Base-by-base conservation (phyloP, 176 grass and related monocot genomes). In the Thinopyrum elongatum region DNA sequence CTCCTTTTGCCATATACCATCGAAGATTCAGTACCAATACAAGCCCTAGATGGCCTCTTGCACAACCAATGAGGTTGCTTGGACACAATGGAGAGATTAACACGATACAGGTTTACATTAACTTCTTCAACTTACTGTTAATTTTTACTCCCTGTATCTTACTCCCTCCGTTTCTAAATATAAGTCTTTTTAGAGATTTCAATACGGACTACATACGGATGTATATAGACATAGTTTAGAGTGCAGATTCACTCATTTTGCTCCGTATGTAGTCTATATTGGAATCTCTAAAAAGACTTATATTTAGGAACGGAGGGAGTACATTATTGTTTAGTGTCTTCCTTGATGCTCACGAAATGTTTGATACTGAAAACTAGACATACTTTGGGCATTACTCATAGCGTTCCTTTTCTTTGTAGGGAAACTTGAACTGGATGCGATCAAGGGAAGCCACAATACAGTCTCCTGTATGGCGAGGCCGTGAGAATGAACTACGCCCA, bases 41-140 rank as follows among this genome's bases (percentile, higher is more conserved):
- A 59, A 99, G 82, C 76, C 97, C 97, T 78, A 92, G 97, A 82
- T 99, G 97, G 97, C 94, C 97, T 85, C 94, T 99, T 93, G 97
- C 97, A 25, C 97, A 99, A 86, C 97, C 97, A 65, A 99, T 99
- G 97, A 93, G 97, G 78, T 87, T 99, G 57, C 92, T 99, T 85
- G 97, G 97, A 83, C 97, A 99, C 88, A 99, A 99, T 70, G 97
- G 97, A 90, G 97, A 99, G 80, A 99, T 99, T 72, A 99, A 99
- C 82, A 99, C 97, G 65, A 99, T 99, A 92, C 97, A 99, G 94
- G 97, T 99, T 84, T 65, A 55, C 62, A 79, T 81, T 51, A 63
- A 79, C 82, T 64, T 85, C 15, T 63, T 82, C 16, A 80, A 39
- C 55, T 55, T 77, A 70, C 59, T 62, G 51, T 6, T 51, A 30